Evolutionary conservation across 116 monocot species (phyloP).

Genomic region (Cymodocea nodosa): DNA sequence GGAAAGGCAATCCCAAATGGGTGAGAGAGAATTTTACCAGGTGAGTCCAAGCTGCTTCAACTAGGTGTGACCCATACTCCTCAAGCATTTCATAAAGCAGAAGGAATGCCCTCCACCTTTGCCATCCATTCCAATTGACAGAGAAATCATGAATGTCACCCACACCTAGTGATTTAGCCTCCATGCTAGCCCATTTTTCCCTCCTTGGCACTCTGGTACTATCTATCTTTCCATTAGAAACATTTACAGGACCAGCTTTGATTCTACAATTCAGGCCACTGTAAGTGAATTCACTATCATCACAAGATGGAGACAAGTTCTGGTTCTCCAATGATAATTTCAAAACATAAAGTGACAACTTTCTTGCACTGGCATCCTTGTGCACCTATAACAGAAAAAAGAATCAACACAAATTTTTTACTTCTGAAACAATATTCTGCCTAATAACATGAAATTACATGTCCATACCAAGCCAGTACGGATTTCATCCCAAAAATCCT

Average conservation of each 20-base stretch:
- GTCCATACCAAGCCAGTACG: conserved; percentile 55
- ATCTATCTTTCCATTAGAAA: conserved; percentile 2
- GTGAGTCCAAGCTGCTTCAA: conserved; percentile 94
- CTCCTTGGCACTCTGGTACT: conserved; percentile 37
- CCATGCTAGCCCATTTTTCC: conserved; percentile 66
- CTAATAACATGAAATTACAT: neutral
- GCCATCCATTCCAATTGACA: conserved; percentile 21
- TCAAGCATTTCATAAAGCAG: conserved; percentile 93
- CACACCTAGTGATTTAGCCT: conserved; percentile 72
- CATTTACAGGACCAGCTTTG: neutral
- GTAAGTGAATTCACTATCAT: conserved; percentile 1
- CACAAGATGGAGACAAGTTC: neutral
- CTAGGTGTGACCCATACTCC: conserved; percentile 93
- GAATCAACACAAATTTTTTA: neutral
- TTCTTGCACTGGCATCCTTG: conserved; percentile 54
- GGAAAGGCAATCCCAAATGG: no score
- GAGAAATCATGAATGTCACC: conserved; percentile 27
- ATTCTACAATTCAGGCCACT: neutral
- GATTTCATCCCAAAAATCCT: conserved; percentile 63
- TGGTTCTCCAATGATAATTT: conserved; percentile 20
- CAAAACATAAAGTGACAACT: conserved; percentile 62
- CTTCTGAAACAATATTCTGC: neutral
- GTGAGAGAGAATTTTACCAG: conserved; percentile 28
- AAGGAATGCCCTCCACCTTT: conserved; percentile 70
- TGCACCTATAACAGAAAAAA: conserved; percentile 48